Evolutionary conservation across 2,329 filamentous ascomycete genomes (phyloP).

Genomic region (Coniochaeta ligniaria): DNA sequence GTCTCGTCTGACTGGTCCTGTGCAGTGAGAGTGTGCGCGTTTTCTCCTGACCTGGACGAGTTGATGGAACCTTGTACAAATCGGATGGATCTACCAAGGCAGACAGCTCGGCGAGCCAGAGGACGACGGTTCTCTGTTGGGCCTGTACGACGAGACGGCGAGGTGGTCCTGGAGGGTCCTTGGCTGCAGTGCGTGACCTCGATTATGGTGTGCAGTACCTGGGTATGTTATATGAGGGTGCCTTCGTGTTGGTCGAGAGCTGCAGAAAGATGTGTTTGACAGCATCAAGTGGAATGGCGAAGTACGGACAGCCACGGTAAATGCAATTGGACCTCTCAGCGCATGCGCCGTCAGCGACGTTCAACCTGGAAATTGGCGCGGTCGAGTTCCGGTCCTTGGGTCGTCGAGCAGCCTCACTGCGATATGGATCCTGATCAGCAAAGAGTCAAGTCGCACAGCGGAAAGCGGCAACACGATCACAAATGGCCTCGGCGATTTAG

Average conservation of each 20-base stretch:
- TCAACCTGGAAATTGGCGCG: background rate
- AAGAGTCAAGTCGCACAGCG: background rate
- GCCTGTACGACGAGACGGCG: background rate
- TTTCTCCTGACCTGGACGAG: background rate
- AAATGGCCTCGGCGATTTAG: background rate
- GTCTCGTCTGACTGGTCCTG: background rate
- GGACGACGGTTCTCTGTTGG: background rate
- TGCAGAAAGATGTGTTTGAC: slow-evolving; percentile 1
- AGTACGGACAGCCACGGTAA: background rate
- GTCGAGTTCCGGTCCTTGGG: background rate
- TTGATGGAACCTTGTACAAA: background rate
- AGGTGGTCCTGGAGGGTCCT: background rate
- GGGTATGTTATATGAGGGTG: background rate
- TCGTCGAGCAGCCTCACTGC: background rate
- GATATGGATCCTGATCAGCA: background rate
- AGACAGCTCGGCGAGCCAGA: background rate
- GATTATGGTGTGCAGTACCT: background rate
- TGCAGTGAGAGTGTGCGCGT: background rate
- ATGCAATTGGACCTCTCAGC: background rate
- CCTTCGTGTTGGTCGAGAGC: background rate
- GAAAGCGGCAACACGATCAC: background rate
- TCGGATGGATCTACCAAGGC: background rate
- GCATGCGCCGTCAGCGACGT: background rate
- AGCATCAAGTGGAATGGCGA: background rate
- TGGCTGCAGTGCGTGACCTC: background rate